Evolutionary conservation across 352 stramenopile species (phyloP).

Genomic region (Globisporangium apiculatum): DNA sequence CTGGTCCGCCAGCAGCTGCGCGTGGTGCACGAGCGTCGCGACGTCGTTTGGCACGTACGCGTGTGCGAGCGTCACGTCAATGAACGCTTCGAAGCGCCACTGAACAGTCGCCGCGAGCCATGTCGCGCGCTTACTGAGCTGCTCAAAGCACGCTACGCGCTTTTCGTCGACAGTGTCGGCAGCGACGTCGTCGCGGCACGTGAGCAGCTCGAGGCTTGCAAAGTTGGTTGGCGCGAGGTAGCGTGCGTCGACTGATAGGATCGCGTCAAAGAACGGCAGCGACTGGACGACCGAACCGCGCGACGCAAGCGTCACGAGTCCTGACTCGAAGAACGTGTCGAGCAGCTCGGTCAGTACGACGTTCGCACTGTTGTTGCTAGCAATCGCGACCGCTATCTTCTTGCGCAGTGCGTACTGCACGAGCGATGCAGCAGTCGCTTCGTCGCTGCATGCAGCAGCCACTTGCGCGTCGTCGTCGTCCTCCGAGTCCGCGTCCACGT

Average conservation of each 20-base stretch:
- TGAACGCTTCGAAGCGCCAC: conserved; percentile 49
- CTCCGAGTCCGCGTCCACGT: not conserved
- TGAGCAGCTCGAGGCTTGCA: conserved; percentile 44
- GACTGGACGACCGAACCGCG: conserved; percentile 26
- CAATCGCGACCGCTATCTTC: conserved; percentile 9
- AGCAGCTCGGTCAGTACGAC: conserved; percentile 30
- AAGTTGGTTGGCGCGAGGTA: conserved; percentile 50
- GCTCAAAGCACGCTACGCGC: conserved; percentile 32
- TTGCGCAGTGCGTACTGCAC: conserved; percentile 36
- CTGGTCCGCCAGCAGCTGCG: conserved; percentile 26
- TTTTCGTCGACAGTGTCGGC: conserved; percentile 46
- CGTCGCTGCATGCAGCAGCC: conserved; percentile 19
- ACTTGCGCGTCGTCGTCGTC: conserved; percentile 9
- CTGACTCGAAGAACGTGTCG: conserved; percentile 54
- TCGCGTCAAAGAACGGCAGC: conserved; percentile 39
- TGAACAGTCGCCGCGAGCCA: conserved; percentile 34
- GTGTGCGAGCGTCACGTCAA: conserved; percentile 40
- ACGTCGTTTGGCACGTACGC: conserved; percentile 41
- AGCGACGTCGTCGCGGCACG: conserved; percentile 44
- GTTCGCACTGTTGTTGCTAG: not conserved
- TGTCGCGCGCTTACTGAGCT: conserved; percentile 35
- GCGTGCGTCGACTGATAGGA: conserved; percentile 41
- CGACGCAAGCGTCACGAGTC: conserved; percentile 29
- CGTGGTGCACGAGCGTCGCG: conserved; percentile 45
- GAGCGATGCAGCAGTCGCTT: conserved; percentile 28